phyloP scores from a whole-genome alignment of 805 yeast species.

The Candida sakaeoensis region DNA sequence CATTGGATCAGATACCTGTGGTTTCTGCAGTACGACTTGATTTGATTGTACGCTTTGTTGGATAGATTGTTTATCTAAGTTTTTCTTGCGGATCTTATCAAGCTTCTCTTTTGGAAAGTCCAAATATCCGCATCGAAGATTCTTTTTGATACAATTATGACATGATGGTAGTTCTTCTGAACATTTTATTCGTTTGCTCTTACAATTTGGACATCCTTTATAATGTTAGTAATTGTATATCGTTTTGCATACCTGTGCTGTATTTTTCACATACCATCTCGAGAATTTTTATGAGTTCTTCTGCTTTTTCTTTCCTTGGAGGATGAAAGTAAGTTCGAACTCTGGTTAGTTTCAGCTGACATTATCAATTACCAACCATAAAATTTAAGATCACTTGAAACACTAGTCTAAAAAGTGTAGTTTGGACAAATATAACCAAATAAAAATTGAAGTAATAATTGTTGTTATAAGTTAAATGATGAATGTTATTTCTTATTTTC shows the following conservation, averaged over 20 bases:
- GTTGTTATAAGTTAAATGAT: no score
- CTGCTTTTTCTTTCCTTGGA: slow-evolving; percentile 24
- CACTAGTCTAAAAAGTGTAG: no score
- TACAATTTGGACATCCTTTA: slow-evolving; percentile 41
- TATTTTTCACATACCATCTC: slow-evolving; percentile 28
- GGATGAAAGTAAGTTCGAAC: neutral
- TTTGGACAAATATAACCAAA: no score
- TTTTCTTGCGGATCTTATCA: slow-evolving; percentile 31
- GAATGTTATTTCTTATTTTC: no score
- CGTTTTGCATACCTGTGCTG: no score
- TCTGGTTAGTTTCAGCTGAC: neutral
- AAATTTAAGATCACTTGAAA: no score
- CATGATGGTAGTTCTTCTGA: slow-evolving; percentile 42
- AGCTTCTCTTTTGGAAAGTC: slow-evolving; percentile 38
- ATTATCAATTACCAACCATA: neutral
- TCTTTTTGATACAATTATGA: slow-evolving; percentile 34
- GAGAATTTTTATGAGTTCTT: slow-evolving; percentile 35
- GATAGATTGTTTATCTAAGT: slow-evolving; percentile 17
- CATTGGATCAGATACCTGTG: no score
- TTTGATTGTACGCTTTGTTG: no score
- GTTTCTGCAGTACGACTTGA: no score
- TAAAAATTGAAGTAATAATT: no score
- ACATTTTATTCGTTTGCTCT: slow-evolving; percentile 40
- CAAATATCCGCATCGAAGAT: slow-evolving; percentile 38
- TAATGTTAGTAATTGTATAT: slow-evolving; percentile 10